Base-by-base conservation (phyloP, 2,329 filamentous ascomycete genomes). In the Davidsoniella virescens region DNA sequence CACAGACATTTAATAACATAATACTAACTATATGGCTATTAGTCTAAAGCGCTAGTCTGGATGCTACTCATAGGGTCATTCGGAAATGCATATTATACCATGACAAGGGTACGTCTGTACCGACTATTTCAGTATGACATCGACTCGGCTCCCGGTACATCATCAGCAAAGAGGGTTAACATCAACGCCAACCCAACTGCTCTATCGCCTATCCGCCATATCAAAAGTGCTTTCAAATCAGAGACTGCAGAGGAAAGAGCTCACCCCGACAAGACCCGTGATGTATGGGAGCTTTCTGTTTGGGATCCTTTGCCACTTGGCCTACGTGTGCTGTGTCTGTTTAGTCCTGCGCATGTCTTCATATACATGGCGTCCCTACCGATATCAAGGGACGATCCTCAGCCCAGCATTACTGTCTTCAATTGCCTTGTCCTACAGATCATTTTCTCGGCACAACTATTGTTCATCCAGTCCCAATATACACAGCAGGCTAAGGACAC, bases 241-340 rank as follows among this genome's bases (percentile, higher is more conserved):
- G 78, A 81, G 36, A 81, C 78, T 18, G 85, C 87, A n/a, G 79
- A 88, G 56, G 80, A 84, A 23, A 78, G 87, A 60, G 83, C 87
- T 25, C 84, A 95, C 64, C 86, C 90, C 0, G 82, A 92, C 61
- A 78, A 80, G 51, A 75, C 76, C 23, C 76, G 82, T 9, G 88
- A 98, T 63, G 92, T 98, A 8, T 98, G 92, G 92, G 88, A 98
- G 64, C 67, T 98, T 46, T 76, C 82, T 1, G 74, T 96, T 5
- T 98, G 92, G 92, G 88, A 96, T 62, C 92, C 93, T 33, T 75
- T 90, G 44, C 87, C 88, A 2, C 73, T 94, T 36, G 87, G 80
- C 43, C 67, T 96, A 49, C 78, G 81, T 37, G 69, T 96, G 2
- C 87, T 95, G 61, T 92, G 86, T 58, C 70, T 92, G 39, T 96